Evolutionary conservation across 345 rosid genomes (phyloP).

Genomic region (Lumnitzera littorea): DNA sequence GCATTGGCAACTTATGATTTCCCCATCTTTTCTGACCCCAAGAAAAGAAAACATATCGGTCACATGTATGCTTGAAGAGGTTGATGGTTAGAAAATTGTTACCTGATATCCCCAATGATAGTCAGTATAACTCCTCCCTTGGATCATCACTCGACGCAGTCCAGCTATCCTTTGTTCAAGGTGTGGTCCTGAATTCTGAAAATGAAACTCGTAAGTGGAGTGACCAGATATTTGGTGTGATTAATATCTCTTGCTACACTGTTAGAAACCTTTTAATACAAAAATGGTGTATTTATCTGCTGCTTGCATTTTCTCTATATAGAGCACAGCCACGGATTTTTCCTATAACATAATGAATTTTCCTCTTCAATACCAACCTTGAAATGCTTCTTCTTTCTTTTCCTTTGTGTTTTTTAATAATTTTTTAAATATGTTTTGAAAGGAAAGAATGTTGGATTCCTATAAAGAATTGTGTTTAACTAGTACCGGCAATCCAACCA

Average conservation of each 20-base stretch:
- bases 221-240: neutral
- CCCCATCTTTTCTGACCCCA: neutral
- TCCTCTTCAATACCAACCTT: too few species aligned
- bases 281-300: too few species aligned
- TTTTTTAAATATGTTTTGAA: neutral
- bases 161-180: constrained; percentile 57
- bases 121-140: constrained; percentile 28
- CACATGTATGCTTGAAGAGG: neutral
- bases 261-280: too few species aligned
- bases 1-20: too few species aligned
- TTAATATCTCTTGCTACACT: too few species aligned
- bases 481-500: constrained; percentile 79
- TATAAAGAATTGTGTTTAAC: constrained; percentile 4
- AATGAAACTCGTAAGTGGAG: neutral
- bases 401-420: too few species aligned
- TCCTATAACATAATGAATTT: too few species aligned
- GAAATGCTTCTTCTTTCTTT: too few species aligned
- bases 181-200: constrained; percentile 63
- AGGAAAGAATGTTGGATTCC: neutral
- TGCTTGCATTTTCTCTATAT: too few species aligned
- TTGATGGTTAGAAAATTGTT: neutral
- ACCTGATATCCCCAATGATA: constrained; percentile 76
- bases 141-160: constrained; percentile 32
- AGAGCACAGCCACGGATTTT: too few species aligned
- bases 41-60: neutral